Evolutionary conservation across 345 rosid genomes (phyloP).

Genomic region (Erysimum cheiranthoides): DNA sequence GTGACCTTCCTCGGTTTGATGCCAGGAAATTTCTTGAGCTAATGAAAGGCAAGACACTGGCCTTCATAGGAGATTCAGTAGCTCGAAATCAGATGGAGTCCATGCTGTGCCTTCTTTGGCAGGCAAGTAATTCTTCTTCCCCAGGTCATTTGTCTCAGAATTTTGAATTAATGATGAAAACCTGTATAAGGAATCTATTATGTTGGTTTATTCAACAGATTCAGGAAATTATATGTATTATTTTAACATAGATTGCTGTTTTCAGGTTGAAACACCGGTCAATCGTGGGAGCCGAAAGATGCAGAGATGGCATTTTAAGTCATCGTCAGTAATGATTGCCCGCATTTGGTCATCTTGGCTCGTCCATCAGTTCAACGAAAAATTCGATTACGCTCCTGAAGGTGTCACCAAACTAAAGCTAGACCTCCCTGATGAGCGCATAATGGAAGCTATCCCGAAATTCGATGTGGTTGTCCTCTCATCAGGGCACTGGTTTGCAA

Average conservation of each 20-base stretch:
- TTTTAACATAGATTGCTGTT: conserved; percentile 8
- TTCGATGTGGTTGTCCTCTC: conserved; percentile 88
- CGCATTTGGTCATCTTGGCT: conserved; percentile 99
- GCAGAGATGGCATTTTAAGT: conserved; percentile 83
- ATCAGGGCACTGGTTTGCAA: conserved; percentile 98
- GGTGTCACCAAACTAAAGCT: conserved; percentile 86
- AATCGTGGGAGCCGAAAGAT: conserved; percentile 87
- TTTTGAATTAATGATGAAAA: not conserved
- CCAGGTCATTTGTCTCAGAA: too few relatives aligned
- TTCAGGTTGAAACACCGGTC: conserved; percentile 90
- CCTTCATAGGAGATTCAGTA: conserved; percentile 93
- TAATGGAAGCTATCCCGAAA: conserved; percentile 70
- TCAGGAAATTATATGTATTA: not conserved
- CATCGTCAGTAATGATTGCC: conserved; percentile 71
- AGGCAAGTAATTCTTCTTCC: conserved; percentile 61
- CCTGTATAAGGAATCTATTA: not conserved
- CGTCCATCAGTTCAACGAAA: conserved; percentile 68
- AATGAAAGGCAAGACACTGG: conserved; percentile 93
- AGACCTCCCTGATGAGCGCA: conserved; percentile 73
- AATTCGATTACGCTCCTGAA: conserved; percentile 70
- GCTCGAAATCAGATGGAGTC: conserved; percentile 99
- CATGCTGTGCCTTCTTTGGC: conserved; percentile 97
- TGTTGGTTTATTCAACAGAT: not conserved
- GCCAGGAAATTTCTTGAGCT: conserved; percentile 84
- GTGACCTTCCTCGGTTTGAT: conserved; percentile 93